A percentile compares a stretch with the other conserved stretches of the same genome.
Conservation (phyloP, 257 asterid genomes). For the Galeopsis tetrahit region DNA sequence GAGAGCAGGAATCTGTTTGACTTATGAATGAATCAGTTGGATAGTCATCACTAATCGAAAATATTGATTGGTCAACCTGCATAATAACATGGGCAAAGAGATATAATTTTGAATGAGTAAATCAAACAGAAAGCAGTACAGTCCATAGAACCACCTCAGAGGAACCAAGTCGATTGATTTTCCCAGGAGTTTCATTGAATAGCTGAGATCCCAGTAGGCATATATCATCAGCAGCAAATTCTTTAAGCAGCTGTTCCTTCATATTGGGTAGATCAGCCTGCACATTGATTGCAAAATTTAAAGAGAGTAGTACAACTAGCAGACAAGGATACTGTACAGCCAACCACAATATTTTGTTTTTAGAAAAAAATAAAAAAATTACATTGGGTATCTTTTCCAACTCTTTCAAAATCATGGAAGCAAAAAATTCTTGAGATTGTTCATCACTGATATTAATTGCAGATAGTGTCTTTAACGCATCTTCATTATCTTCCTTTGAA, state of each 20-base stretch:
- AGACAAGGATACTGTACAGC: slow-evolving; percentile 11
- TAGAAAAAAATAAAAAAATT: slow-evolving; percentile 27
- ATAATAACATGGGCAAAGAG: slow-evolving; percentile 30
- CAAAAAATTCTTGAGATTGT: slow-evolving; percentile 65
- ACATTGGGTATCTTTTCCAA: slow-evolving; percentile 57
- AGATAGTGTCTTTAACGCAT: slow-evolving; percentile 60
- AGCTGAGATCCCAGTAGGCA: slow-evolving; percentile 70
- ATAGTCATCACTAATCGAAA: slow-evolving; percentile 55
- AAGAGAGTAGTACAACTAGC: slow-evolving; percentile 14
- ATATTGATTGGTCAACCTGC: slow-evolving; percentile 51
- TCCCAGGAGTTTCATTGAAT: slow-evolving; percentile 53
- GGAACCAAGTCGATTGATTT: slow-evolving; percentile 46
- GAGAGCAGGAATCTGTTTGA: slow-evolving; percentile 56
- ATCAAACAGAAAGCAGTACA: slow-evolving; percentile 26
- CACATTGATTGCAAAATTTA: slow-evolving; percentile 31
- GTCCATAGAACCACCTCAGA: slow-evolving; percentile 50
- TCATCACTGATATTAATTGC: slow-evolving; percentile 49
- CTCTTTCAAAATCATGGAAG: slow-evolving; percentile 58
- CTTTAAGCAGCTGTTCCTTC: slow-evolving; percentile 65
- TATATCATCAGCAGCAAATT: slow-evolving; percentile 75
- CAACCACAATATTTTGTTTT: neutral
- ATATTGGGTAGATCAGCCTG: slow-evolving; percentile 60
- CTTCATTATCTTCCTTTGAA: slow-evolving; percentile 77
- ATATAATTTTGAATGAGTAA: slow-evolving; percentile 25
- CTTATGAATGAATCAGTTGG: slow-evolving; percentile 57